Conservation (phyloP, 768 basidiomycete species). For the Tricholoma bakamatsutake region DNA sequence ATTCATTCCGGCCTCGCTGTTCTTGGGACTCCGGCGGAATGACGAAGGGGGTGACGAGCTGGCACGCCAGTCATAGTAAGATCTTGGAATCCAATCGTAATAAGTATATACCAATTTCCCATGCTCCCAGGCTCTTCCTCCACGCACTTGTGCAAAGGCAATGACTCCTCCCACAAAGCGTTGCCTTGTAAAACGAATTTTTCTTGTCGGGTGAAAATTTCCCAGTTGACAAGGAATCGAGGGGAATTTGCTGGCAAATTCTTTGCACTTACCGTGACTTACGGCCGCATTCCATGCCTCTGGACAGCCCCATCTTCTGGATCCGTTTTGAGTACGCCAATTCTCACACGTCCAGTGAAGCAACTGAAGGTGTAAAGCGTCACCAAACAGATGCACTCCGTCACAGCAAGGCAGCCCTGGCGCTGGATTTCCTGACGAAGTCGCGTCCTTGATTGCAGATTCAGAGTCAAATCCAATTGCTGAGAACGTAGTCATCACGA, state of each 20-base stretch:
- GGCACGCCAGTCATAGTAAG: too few relatives aligned
- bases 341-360: background rate
- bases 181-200: conserved; percentile 24
- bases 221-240: conserved; percentile 13
- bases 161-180: conserved; percentile 1
- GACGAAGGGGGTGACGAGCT: too few relatives aligned
- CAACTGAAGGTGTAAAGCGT: background rate
- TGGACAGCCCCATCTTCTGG: conserved; percentile 15
- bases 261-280: conserved; percentile 3
- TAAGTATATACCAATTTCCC: background rate
- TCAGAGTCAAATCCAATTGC: conserved; percentile 1
- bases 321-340: conserved; percentile 17
- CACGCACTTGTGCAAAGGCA: background rate
- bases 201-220: conserved; percentile 17
- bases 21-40: too few relatives aligned
- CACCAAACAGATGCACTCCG: conserved; percentile 17
- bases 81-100: too few relatives aligned
- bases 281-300: conserved; percentile 11
- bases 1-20: too few relatives aligned
- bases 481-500: conserved; percentile 16
- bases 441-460: conserved; percentile 10
- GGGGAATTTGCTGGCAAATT: conserved; percentile 16
- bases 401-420: conserved; percentile 15
- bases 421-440: conserved; percentile 14
- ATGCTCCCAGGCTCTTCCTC: too few relatives aligned